phyloP scores from a whole-genome alignment of 192 early-diverging fungal species.

The Coemansia sp. region DNA sequence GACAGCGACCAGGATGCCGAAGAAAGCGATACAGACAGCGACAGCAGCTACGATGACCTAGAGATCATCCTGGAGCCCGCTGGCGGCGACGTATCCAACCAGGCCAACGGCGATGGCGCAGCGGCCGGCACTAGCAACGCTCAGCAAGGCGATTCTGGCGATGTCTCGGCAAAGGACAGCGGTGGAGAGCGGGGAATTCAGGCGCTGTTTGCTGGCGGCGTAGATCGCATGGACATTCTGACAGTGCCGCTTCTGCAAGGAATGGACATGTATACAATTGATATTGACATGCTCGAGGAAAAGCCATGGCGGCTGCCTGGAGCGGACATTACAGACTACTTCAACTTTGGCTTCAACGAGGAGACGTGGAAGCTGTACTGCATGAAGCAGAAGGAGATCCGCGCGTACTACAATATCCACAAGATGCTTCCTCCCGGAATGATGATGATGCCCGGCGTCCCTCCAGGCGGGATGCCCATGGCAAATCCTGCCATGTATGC shows the following conservation, averaged over 20 bases:
- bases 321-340: slow-evolving; percentile 97
- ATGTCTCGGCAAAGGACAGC: slow-evolving; percentile 3
- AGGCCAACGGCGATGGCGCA: slow-evolving; percentile 1
- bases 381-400: slow-evolving; percentile 84
- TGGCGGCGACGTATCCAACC: slow-evolving; percentile 8
- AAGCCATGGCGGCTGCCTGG: slow-evolving; percentile 94
- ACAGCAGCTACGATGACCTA: slow-evolving; percentile 29
- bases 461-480: slow-evolving; percentile 22
- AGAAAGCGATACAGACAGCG: slow-evolving; percentile 4
- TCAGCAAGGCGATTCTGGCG: background rate
- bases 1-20: slow-evolving; percentile 4
- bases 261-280: slow-evolving; percentile 81
- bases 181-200: slow-evolving; percentile 14
- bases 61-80: slow-evolving; percentile 49
- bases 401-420: slow-evolving; percentile 64
- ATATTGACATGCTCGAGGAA: slow-evolving; percentile 89
- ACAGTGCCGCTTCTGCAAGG: slow-evolving; percentile 60
- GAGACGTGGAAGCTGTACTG: slow-evolving; percentile 92
- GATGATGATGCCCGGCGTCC: slow-evolving; percentile 44
- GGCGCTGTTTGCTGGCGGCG: slow-evolving; percentile 30
- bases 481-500: slow-evolving; percentile 39
- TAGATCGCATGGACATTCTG: slow-evolving; percentile 41
- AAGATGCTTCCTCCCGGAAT: slow-evolving; percentile 56
- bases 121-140: background rate
- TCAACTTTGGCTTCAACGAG: slow-evolving; percentile 99